phyloP scores from a whole-genome alignment of 352 stramenopile genomes.

The Globisporangium emineosum region DNA sequence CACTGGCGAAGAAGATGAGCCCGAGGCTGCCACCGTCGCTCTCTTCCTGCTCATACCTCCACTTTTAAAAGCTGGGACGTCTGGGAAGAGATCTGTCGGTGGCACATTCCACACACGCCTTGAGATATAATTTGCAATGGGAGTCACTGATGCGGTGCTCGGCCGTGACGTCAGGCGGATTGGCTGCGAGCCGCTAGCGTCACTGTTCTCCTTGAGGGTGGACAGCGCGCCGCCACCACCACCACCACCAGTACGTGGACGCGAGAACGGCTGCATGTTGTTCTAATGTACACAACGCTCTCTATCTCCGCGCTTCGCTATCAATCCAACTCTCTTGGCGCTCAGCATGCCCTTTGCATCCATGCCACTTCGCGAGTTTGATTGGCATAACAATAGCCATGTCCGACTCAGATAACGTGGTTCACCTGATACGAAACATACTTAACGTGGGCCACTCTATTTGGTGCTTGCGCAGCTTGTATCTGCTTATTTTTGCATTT shows the following conservation, averaged over 20 bases:
- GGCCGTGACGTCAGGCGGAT: background rate
- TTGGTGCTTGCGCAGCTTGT: too few species aligned
- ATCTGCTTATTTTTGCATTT: too few species aligned
- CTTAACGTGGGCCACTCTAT: too few species aligned
- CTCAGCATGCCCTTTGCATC: background rate
- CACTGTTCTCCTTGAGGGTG: background rate
- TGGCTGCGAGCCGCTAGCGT: background rate
- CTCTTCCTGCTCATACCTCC: constrained; percentile 3
- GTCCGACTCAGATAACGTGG: background rate
- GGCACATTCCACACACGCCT: constrained; percentile 24
- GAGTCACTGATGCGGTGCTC: background rate
- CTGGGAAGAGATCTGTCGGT: constrained; percentile 24
- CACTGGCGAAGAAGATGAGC: background rate
- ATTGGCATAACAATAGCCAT: background rate
- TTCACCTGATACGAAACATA: background rate
- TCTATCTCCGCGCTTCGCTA: background rate
- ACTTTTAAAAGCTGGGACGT: background rate
- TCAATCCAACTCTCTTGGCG: too few species aligned
- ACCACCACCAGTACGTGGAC: background rate
- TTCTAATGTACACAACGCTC: background rate
- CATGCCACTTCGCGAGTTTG: background rate
- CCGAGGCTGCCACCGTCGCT: background rate
- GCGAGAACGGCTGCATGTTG: background rate
- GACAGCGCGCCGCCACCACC: too few species aligned
- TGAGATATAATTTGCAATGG: background rate